phyloP scores from a whole-genome alignment of 805 yeast genomes.

The Starmera dryadoides region DNA sequence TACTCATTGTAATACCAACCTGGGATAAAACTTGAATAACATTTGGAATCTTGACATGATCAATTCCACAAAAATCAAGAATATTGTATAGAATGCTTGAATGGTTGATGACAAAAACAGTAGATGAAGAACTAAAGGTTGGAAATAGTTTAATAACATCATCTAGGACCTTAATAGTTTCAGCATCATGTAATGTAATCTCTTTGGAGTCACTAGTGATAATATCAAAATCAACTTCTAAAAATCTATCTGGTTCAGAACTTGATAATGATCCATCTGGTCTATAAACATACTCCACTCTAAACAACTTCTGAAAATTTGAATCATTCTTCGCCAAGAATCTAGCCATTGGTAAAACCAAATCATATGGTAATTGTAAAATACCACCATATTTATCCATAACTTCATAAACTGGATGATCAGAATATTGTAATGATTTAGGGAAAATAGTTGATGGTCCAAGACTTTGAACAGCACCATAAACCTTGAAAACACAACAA shows the following conservation, averaged over 20 bases:
- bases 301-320: conserved; percentile 50
- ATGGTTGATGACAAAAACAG: conserved; percentile 68
- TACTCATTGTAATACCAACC: conserved; percentile 59
- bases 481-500: conserved; percentile 57
- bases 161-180: conserved; percentile 73
- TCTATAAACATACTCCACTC: conserved; percentile 79
- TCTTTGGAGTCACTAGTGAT: conserved; percentile 43
- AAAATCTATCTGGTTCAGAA: conserved; percentile 68
- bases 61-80: conserved; percentile 76
- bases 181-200: conserved; percentile 71
- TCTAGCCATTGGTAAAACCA: conserved; percentile 86
- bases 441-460: conserved; percentile 71
- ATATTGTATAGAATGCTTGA: conserved; percentile 70
- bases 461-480: conserved; percentile 81
- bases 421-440: conserved; percentile 61
- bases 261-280: conserved; percentile 48
- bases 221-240: conserved; percentile 85
- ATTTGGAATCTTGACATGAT: conserved; percentile 61
- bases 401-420: conserved; percentile 68
- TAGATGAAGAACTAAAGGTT: conserved; percentile 49
- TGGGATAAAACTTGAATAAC: conserved; percentile 72
- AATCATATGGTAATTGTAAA: conserved; percentile 81
- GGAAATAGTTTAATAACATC: conserved; percentile 65
- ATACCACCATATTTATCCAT: conserved; percentile 84
- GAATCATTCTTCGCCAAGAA: conserved; percentile 60